Percentiles rank a stretch among this genome's conserved stretches.
These are phyloP conservation scores for Tulasnella sp. DNA, from an alignment of 768 basidiomycete genomes.

Conservation along the genomic window DNA sequence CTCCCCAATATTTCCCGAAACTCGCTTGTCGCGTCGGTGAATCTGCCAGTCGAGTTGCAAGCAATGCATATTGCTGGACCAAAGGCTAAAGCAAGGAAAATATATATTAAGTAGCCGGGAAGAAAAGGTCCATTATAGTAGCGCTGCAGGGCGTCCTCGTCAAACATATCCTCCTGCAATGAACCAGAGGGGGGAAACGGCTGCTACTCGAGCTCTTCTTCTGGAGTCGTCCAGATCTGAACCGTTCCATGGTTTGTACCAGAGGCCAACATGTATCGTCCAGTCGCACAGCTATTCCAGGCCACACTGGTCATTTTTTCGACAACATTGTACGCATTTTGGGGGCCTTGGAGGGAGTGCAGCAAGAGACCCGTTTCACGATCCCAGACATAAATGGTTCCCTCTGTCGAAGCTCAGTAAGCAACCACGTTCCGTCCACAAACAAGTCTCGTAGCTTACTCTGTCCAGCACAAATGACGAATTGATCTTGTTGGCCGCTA, in stretches of 20 bases:
- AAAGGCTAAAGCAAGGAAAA: no score
- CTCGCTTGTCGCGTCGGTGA: no score
- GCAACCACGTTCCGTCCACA: background rate
- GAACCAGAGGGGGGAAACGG: no score
- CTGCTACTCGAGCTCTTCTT: no score
- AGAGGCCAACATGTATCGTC: constrained; percentile 48
- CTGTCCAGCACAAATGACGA: constrained; percentile 70
- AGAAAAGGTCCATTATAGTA: no score
- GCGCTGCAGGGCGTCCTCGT: no score
- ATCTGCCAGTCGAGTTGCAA: no score
- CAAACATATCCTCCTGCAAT: no score
- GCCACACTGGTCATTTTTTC: constrained; percentile 65
- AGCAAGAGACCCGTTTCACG: constrained; percentile 58
- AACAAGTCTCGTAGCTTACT: constrained; percentile 16
- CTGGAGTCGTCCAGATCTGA: constrained; percentile 44
- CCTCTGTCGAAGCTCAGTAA: constrained; percentile 28
- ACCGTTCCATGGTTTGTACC: constrained; percentile 68
- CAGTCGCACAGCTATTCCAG: constrained; percentile 58
- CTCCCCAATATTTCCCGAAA: no score
- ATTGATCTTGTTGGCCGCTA: constrained; percentile 56
- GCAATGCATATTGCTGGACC: no score
- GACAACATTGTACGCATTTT: constrained; percentile 34
- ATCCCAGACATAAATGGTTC: constrained; percentile 81
- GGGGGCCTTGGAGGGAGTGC: constrained; percentile 42
- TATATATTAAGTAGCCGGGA: no score